Evolutionary conservation across 176 grass and related monocot genomes (phyloP).

Genomic region (Triticum dicoccoides): DNA sequence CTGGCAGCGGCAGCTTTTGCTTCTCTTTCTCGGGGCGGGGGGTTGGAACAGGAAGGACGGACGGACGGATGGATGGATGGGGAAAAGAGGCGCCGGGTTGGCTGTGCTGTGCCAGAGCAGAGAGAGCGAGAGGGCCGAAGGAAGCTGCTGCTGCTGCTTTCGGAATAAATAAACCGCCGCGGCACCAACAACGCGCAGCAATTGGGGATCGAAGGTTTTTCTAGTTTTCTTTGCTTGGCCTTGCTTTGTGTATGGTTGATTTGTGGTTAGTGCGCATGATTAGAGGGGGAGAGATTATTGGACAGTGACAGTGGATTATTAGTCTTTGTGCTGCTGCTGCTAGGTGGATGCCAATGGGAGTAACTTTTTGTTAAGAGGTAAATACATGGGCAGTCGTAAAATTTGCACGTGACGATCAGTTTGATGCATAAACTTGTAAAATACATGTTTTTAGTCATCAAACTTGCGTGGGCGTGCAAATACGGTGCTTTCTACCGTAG

Average conservation of each 20-base stretch:
- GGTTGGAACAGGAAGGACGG: neutral
- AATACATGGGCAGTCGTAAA: too few species aligned
- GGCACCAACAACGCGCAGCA: neutral
- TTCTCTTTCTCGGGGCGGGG: neutral
- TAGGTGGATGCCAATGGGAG: neutral
- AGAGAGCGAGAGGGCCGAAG: slow-evolving; percentile 6
- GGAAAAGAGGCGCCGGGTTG: slow-evolving; percentile 45
- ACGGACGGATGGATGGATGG: neutral
- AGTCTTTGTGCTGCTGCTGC: neutral
- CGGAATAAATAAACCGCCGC: slow-evolving; percentile 37
- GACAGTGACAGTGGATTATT: slow-evolving; percentile 16
- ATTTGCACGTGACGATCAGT: too few species aligned
- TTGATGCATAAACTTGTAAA: too few species aligned
- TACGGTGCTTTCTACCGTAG: too few species aligned
- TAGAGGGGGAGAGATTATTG: neutral
- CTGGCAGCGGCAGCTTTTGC: neutral
- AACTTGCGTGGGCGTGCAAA: too few species aligned
- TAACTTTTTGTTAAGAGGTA: neutral
- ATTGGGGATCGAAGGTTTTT: neutral
- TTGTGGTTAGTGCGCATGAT: slow-evolving; percentile 1
- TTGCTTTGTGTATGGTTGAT: neutral
- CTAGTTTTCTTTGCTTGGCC: neutral
- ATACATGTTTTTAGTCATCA: too few species aligned
- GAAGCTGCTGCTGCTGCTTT: slow-evolving; percentile 24
- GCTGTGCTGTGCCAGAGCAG: slow-evolving; percentile 58